Evolutionary conservation across 1,284 basidiomycete species (phyloP).

Genomic region (Hemileia vastatrix): DNA sequence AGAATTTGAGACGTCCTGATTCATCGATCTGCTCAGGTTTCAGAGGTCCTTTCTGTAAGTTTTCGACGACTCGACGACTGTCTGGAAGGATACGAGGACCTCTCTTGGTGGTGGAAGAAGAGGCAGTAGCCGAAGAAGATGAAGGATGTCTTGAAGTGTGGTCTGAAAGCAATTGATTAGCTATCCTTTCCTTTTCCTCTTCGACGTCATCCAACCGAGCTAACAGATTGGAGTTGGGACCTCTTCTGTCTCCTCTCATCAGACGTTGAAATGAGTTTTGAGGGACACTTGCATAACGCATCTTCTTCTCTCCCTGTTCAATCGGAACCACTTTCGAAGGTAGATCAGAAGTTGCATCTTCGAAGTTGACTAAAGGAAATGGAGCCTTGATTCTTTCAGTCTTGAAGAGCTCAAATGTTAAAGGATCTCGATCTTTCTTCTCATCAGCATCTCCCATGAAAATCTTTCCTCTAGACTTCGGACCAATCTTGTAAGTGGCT

Average conservation of each 20-base stretch:
- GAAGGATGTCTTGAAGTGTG: background rate
- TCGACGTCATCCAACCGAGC: too few species aligned
- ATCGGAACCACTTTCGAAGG: too few species aligned
- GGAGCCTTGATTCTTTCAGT: background rate
- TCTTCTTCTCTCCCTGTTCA: background rate
- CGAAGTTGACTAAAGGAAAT: background rate
- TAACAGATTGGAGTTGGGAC: background rate
- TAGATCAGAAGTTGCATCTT: background rate
- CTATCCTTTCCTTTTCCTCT: too few species aligned
- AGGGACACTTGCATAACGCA: background rate
- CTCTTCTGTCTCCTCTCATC: background rate
- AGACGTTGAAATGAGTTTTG: background rate
- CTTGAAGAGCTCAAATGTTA: background rate
- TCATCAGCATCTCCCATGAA: background rate
- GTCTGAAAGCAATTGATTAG: background rate
- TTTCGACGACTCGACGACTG: background rate
- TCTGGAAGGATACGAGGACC: too few species aligned
- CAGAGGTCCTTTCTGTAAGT: background rate
- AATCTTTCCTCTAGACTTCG: background rate
- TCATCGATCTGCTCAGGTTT: background rate
- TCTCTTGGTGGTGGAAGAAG: too few species aligned
- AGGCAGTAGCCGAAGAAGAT: background rate
- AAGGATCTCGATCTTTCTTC: background rate
- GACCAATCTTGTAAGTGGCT: background rate
- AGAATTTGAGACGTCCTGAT: background rate